phyloP scores from a whole-genome alignment of 768 basidiomycete species.

The Tricholomella constricta region DNA sequence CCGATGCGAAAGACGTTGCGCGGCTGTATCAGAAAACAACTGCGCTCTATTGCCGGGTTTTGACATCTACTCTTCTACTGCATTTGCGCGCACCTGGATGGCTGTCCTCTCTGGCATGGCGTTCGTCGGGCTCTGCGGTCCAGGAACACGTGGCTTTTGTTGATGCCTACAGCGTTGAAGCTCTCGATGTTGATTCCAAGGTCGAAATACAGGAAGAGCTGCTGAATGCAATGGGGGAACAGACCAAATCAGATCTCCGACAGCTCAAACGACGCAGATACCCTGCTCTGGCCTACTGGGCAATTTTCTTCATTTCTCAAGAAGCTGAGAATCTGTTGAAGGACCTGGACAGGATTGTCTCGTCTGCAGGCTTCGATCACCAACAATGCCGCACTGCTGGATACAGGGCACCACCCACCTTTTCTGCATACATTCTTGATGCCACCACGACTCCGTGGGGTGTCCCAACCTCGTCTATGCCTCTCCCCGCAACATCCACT shows the following conservation, averaged over 20 bases:
- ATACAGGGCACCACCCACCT: background rate
- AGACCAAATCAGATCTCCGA: background rate
- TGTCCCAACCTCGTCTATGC: background rate
- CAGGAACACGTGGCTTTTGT: background rate
- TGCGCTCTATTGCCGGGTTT: background rate
- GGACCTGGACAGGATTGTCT: background rate
- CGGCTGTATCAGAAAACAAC: background rate
- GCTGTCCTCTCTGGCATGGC: background rate
- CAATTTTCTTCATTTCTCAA: slow-evolving; percentile 3
- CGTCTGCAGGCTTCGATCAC: background rate
- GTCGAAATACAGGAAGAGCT: background rate
- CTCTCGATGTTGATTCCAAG: background rate
- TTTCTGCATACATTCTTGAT: background rate
- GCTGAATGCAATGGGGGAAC: background rate
- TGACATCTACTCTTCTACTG: background rate
- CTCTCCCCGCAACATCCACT: background rate
- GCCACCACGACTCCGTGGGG: background rate
- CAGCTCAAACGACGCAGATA: background rate
- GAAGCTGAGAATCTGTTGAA: slow-evolving; percentile 1
- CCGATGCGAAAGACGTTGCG: background rate
- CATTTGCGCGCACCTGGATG: background rate
- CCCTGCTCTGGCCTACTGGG: slow-evolving; percentile 6
- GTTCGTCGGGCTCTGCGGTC: background rate
- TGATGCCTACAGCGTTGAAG: slow-evolving; percentile 1
- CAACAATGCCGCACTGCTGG: background rate